A percentile compares a stretch with the other conserved stretches of the same genome.
These are phyloP conservation scores for Claviceps arundinis DNA, from an alignment of 2,329 filamentous ascomycete species.

Conservation along the genomic window DNA sequence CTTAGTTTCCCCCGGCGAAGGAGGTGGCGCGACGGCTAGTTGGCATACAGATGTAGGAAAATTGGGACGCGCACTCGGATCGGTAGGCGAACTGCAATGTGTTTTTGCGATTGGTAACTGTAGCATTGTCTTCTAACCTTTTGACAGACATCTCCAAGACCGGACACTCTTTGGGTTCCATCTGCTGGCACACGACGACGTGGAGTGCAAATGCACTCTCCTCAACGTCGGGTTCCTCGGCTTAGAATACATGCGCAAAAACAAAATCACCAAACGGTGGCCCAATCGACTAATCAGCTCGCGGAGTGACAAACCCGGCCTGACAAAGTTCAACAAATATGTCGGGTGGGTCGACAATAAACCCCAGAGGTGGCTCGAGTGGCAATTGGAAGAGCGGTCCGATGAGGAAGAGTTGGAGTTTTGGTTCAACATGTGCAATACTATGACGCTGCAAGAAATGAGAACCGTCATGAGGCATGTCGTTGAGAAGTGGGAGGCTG, in stretches of 20 bases:
- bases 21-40: not conserved
- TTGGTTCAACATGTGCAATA: not conserved
- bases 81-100: not conserved
- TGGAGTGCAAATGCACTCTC: not conserved
- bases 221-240: constrained; percentile 9
- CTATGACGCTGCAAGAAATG: not conserved
- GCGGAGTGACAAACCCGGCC: constrained; percentile 3
- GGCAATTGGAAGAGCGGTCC: constrained; percentile 6
- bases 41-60: not conserved
- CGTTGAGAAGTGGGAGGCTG: not conserved
- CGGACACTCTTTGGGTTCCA: not conserved
- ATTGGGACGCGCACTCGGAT: not conserved
- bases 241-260: constrained; percentile 8
- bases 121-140: not conserved
- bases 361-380: constrained; percentile 16
- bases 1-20: not conserved
- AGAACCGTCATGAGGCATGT: not conserved
- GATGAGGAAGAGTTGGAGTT: not conserved
- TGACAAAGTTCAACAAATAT: constrained; percentile 11
- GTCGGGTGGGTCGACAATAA: constrained; percentile 11
- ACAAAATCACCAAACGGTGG: constrained; percentile 13
- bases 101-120: too few relatives aligned
- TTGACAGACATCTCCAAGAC: not conserved
- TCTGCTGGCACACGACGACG: not conserved
- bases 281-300: constrained; percentile 11